Base-by-base conservation (phyloP, 768 basidiomycete species). In the Agaricus blazei region DNA sequence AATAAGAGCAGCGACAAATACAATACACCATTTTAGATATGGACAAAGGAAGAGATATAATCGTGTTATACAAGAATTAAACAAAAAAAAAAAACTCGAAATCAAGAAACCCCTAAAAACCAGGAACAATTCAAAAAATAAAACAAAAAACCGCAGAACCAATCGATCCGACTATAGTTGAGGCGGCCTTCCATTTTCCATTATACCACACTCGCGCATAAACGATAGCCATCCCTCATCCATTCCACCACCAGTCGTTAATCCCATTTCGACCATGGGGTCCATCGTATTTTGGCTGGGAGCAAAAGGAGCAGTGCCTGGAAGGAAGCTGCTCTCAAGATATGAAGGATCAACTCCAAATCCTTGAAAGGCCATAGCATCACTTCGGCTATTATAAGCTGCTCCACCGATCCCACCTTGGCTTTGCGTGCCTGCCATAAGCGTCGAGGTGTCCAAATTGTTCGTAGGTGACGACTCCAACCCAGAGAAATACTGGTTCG, bases 141-240 rank as follows among this genome's bases (percentile, higher is more conserved):
- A 34, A 34, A 8, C 34, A 7, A 34, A 8, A 7, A 6, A 34
- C 1, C 34, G 8, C 5, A 34, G 11, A 34, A 7, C 7, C 34
- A 34, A 3, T 8, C 4, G 11, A 34, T 8, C 11, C 34, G 11
- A 34, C 34, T 34, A 34, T 11, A 34, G 7, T 34, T 45, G 44
- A 45, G 44, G 68, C 12, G 42, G 11, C 31, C 51, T 54, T 3
- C 60, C 61, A 28, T 56, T 61, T 43, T 74, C 74, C 70, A 76
- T 73, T 48, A 80, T 77, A 6, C 79, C 79, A 63, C 74, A 77
- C 60, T 79, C 75, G 36, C 70, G 70, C 67, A 79, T 77, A 58
- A 79, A 79, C 8, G 75, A 71, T 40, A 78, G 55, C 79, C 79
- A 80, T 6, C 72, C 73, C 4, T 74, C 72, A 58, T 80, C 76